These are phyloP conservation scores for Alternaria viburni DNA, from an alignment of 2,329 filamentous ascomycete genomes.

Conservation along the genomic window DNA sequence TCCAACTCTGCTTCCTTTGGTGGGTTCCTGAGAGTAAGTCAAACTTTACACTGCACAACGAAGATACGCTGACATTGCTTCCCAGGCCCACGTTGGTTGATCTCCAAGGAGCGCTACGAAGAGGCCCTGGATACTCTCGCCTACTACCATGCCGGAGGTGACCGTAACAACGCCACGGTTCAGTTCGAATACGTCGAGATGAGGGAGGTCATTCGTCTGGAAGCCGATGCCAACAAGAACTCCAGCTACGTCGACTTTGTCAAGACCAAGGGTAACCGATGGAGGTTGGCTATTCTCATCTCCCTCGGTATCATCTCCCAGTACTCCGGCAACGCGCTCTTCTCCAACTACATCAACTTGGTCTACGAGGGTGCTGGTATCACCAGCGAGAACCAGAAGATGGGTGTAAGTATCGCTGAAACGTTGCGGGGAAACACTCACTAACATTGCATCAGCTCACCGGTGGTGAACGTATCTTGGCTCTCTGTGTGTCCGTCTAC, in stretches of 20 bases:
- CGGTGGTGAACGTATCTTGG: conserved; percentile 64
- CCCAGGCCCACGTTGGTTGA: conserved; percentile 59
- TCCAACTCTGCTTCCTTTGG: conserved; percentile 69
- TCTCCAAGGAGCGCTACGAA: conserved; percentile 67
- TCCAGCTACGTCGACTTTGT: conserved; percentile 68
- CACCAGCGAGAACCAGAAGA: conserved; percentile 47
- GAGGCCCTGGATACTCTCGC: conserved; percentile 67
- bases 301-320: conserved; percentile 72
- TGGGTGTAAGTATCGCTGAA: conserved; percentile 48
- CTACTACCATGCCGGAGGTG: conserved; percentile 68
- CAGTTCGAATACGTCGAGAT: conserved; percentile 72
- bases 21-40: conserved; percentile 60
- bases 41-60: not conserved
- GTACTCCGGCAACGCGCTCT: conserved; percentile 70
- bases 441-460: conserved; percentile 19
- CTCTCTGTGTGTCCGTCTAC: conserved; percentile 63
- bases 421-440: not conserved
- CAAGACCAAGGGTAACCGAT: conserved; percentile 67
- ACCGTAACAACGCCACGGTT: conserved; percentile 64
- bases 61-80: not conserved
- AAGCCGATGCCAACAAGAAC: conserved; percentile 56
- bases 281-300: conserved; percentile 67
- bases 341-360: conserved; percentile 70
- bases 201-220: conserved; percentile 65
- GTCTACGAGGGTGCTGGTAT: conserved; percentile 69